Base-by-base conservation (phyloP, 208 protist genomes). In the Leishmania tarentolae region DNA sequence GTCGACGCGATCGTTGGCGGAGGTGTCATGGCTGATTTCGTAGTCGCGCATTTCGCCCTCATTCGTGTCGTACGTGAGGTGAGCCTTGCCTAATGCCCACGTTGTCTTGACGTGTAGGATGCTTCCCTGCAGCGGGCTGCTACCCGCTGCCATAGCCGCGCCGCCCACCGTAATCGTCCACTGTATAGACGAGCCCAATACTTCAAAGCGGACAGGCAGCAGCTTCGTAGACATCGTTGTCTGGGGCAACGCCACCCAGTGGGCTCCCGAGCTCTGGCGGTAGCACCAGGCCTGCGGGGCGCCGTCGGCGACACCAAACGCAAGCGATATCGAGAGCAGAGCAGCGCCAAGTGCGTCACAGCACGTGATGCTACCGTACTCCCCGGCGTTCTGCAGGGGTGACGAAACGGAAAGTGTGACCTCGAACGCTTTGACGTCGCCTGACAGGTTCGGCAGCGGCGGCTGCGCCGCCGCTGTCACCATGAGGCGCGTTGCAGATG, bases 31-130 rank as follows among this genome's bases (percentile, higher is more conserved):
- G 74, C 83, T 88, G 83, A 92, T 85, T 59, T 84, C 78, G 80
- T 92, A 90, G 78, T 85, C 83, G 81, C 85, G 84, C 83, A 88
- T 88, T 79, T 92, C 87, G 13, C 89, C 87, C 7, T 78, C 83
- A 35, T 82, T 78, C 35, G 80, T 91, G 79, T 84, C 79, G 82
- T 92, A 92, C 75, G 77, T 69, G 40, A 92, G 85, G 77, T 91
- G 82, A 42, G 84, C 89, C 75, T 79, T 86, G 5, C 89, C 89
- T 9, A 70, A 73, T 63, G 24, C 78, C 89, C 89, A 92, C 15
- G 24, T 81, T 65, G 86, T 75, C 77, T 90, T 87, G n/a, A 89
- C 82, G 69, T 87, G 78, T 52, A 88, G 70, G 53, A 92, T 92
- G 76, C 84, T 92, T 59, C 86, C 84, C 71, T 75, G 78, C 31